A percentile compares a stretch with the other conserved stretches of the same genome.
phyloP scores from a whole-genome alignment of 106 monocot species.

The Vanilla planifolia region DNA sequence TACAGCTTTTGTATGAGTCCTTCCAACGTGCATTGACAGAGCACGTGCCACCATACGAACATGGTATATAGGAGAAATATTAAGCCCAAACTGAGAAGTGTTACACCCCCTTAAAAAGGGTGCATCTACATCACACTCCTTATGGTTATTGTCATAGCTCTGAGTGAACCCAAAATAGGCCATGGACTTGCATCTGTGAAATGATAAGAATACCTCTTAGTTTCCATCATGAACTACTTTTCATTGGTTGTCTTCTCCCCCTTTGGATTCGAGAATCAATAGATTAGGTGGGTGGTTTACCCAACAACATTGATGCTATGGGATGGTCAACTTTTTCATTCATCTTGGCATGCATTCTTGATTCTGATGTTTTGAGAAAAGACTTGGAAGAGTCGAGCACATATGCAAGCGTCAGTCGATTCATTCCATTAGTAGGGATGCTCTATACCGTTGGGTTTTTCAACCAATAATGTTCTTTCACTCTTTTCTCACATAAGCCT shows the following conservation, averaged over 20 bases:
- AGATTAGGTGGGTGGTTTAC: constrained; percentile 2
- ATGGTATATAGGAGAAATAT: constrained; percentile 10
- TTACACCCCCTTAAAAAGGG: neutral
- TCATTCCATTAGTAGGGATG: too few relatives aligned
- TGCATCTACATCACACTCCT: constrained; percentile 9
- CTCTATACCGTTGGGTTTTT: neutral
- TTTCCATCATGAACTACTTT: constrained; percentile 1
- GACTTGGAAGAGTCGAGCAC: too few relatives aligned
- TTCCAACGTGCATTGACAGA: constrained; percentile 5
- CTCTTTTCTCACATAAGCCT: constrained; percentile 2
- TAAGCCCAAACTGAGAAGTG: neutral
- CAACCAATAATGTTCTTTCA: neutral
- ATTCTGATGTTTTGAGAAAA: neutral
- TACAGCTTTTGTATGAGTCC: constrained; percentile 10
- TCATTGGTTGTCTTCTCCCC: neutral
- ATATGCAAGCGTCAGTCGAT: neutral
- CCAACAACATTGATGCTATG: constrained; percentile 6
- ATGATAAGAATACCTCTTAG: constrained; percentile 25
- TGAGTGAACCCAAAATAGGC: constrained; percentile 25
- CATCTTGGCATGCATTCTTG: neutral
- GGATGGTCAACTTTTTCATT: neutral
- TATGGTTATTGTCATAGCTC: constrained; percentile 23
- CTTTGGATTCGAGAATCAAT: neutral
- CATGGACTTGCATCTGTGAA: constrained; percentile 21
- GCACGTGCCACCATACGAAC: constrained; percentile 1